Evolutionary conservation across 805 yeast genomes (phyloP).

Genomic region (Nakazawaea populi): DNA sequence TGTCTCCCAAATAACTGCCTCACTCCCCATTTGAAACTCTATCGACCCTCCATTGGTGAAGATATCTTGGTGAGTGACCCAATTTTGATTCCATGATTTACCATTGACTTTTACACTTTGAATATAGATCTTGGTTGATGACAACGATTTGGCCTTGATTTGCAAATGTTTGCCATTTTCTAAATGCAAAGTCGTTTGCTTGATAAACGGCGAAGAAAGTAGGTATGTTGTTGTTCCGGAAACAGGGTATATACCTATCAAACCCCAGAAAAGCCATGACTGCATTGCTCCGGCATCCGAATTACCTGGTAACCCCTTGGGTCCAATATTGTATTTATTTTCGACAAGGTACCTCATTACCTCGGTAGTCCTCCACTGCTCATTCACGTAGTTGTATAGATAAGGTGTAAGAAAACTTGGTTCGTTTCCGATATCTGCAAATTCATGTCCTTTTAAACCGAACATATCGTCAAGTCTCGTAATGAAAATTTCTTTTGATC

Average conservation of each 20-base stretch:
- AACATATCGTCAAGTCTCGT: constrained; percentile 30
- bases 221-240: constrained; percentile 30
- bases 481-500: constrained; percentile 21
- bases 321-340: constrained; percentile 21
- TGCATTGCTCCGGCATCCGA: constrained; percentile 35
- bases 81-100: constrained; percentile 19
- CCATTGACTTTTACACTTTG: constrained; percentile 27
- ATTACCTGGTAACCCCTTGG: constrained; percentile 29
- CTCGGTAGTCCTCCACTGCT: constrained; percentile 24
- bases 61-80: constrained; percentile 26
- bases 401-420: constrained; percentile 31
- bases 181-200: constrained; percentile 18
- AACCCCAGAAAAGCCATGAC: constrained; percentile 27
- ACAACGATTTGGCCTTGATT: constrained; percentile 11
- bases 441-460: constrained; percentile 20
- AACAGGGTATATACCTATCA: constrained; percentile 30
- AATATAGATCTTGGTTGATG: constrained; percentile 20
- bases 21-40: constrained; percentile 15
- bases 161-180: constrained; percentile 17
- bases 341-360: constrained; percentile 24
- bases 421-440: constrained; percentile 31
- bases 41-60: constrained; percentile 23
- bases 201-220: constrained; percentile 25
- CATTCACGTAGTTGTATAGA: constrained; percentile 26
- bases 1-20: constrained; percentile 20